Conservation (phyloP, 2,329 filamentous ascomycete species). For the Alternaria arbusti region DNA sequence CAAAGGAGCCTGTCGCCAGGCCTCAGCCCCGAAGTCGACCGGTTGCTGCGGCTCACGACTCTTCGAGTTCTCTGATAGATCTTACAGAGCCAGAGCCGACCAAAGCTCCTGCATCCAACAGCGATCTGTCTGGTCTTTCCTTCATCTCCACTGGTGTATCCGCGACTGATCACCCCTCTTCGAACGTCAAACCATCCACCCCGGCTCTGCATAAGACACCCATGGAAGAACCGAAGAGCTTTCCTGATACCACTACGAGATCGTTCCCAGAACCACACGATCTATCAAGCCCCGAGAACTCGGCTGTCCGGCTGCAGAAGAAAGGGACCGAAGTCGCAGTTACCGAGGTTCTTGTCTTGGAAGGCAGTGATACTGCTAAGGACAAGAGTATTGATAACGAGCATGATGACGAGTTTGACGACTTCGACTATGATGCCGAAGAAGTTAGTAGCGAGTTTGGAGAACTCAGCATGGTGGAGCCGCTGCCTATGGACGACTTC, state of each 20-base stretch:
- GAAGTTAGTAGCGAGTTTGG: constrained; percentile 35
- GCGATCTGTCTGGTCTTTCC: not conserved
- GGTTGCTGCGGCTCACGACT: not conserved
- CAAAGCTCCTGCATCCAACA: not conserved
- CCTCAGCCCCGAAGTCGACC: constrained; percentile 5
- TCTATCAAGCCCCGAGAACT: not conserved
- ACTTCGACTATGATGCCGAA: constrained; percentile 15
- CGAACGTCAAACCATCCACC: not conserved
- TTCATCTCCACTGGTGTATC: not conserved
- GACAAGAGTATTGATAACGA: not conserved
- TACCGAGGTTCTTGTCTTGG: constrained; percentile 8
- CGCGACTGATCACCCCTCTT: not conserved
- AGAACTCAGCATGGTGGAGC: constrained; percentile 37
- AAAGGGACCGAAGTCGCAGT: constrained; percentile 12
- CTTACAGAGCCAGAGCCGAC: not conserved
- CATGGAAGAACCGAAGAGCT: not conserved
- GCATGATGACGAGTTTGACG: not conserved
- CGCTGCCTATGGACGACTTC: constrained; percentile 32
- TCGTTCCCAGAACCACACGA: not conserved
- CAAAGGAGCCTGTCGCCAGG: not conserved
- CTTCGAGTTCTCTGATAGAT: constrained; percentile 2
- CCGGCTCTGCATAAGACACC: not conserved
- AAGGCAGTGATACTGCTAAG: constrained; percentile 1
- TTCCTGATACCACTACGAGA: not conserved
- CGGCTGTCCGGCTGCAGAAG: not conserved